A percentile compares a stretch with the other conserved stretches of the same genome.
These are phyloP conservation scores for Pisolithus thermaeus DNA, from an alignment of 1,284 basidiomycete genomes.

Conservation along the genomic window DNA sequence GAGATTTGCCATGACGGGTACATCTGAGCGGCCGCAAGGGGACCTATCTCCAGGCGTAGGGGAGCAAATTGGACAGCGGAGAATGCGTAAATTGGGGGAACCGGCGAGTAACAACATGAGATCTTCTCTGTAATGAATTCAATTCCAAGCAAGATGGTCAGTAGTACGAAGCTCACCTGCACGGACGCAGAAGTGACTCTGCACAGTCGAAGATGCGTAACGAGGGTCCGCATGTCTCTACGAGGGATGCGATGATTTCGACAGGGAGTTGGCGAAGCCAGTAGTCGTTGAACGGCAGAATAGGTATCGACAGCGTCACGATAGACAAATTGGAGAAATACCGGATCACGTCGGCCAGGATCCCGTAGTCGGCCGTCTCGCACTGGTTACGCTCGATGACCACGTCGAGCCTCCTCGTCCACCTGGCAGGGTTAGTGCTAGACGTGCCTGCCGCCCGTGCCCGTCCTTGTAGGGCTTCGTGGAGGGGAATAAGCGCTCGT, in stretches of 20 bases:
- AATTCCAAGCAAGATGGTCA: background rate
- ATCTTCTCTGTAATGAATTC: conserved; percentile 18
- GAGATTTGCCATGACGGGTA: conserved; percentile 25
- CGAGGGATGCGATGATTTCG: conserved; percentile 18
- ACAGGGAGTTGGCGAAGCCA: conserved; percentile 26
- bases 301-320: conserved; percentile 25
- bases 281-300: conserved; percentile 20
- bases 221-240: conserved; percentile 24
- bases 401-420: conserved; percentile 26
- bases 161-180: conserved; percentile 12
- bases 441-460: conserved; percentile 1
- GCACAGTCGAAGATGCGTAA: conserved; percentile 27
- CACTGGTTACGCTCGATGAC: conserved; percentile 24
- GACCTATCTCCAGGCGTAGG: conserved; percentile 19
- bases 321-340: conserved; percentile 22
- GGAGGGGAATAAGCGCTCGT: conserved; percentile 12
- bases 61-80: conserved; percentile 26
- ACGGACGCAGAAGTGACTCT: conserved; percentile 27
- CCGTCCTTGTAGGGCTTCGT: conserved; percentile 10
- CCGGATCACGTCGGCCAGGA: conserved; percentile 20
- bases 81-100: conserved; percentile 24
- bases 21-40: conserved; percentile 13
- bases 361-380: conserved; percentile 18
- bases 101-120: conserved; percentile 22
- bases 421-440: conserved; percentile 18